These are phyloP conservation scores for Trichoderma atrobrunneum DNA, from an alignment of 2,329 filamentous ascomycete species.

Conservation along the genomic window DNA sequence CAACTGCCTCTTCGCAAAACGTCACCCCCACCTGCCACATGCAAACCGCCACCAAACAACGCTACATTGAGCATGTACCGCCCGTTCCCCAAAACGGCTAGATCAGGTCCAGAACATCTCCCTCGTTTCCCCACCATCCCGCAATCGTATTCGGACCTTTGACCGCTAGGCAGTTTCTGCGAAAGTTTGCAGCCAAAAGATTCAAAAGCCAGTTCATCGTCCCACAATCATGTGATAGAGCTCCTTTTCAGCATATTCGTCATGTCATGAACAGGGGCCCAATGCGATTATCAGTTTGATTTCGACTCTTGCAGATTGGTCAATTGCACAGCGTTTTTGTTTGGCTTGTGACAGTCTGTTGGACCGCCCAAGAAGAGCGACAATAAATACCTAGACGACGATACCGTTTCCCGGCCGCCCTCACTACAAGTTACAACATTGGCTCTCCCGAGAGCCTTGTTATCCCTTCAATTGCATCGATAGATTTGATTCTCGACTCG, in stretches of 20 bases:
- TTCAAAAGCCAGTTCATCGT: conserved; percentile 8
- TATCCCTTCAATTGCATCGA: not conserved
- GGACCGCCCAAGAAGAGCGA: not conserved
- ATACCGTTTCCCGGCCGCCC: not conserved
- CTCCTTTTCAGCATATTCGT: conserved; percentile 11
- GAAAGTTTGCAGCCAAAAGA: not conserved
- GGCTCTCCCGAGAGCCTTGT: not conserved
- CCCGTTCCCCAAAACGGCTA: not conserved
- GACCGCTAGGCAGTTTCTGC: conserved; percentile 12
- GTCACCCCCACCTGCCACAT: conserved; percentile 1
- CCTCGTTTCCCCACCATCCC: conserved; percentile 8
- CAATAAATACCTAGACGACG: conserved; percentile 9
- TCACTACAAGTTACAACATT: not conserved
- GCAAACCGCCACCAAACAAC: not conserved
- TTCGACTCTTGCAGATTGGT: not conserved
- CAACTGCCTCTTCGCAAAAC: not conserved
- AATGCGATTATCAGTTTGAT: not conserved
- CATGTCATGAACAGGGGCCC: conserved; percentile 17
- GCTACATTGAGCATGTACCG: not conserved
- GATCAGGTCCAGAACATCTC: not conserved
- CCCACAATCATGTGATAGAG: conserved; percentile 21
- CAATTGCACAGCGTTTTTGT: not conserved
- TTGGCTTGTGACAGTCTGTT: conserved; percentile 1
- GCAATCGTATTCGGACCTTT: conserved; percentile 19
- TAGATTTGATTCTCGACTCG: not conserved